Evolutionary conservation across 73 alveolate genomes (phyloP).

Genomic region (Uronychia setigera): DNA sequence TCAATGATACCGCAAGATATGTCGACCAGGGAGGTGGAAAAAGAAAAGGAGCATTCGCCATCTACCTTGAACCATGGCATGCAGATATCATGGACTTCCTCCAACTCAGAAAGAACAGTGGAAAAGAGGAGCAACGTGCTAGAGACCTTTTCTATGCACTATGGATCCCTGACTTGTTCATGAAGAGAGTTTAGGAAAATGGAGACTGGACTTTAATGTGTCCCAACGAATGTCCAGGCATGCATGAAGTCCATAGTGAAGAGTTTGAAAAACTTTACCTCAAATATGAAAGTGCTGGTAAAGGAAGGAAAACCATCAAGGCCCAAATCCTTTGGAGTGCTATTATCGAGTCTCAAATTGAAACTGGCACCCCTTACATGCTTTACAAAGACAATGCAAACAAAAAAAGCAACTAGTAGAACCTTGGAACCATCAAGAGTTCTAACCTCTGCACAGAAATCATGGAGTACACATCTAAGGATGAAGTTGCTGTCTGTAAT

Average conservation of each 20-base stretch:
- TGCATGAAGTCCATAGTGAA: slow-evolving; percentile 53
- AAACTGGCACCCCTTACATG: slow-evolving; percentile 93
- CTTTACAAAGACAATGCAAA: slow-evolving; percentile 87
- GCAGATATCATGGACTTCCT: slow-evolving; percentile 88
- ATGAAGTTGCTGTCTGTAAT: slow-evolving; percentile 95
- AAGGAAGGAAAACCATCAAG: slow-evolving; percentile 72
- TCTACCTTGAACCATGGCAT: slow-evolving; percentile 96
- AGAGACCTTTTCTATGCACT: slow-evolving; percentile 90
- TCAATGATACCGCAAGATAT: slow-evolving; percentile 90
- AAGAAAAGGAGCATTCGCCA: slow-evolving; percentile 92
- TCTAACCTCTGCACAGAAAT: slow-evolving; percentile 94
- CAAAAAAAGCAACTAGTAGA: slow-evolving; percentile 83
- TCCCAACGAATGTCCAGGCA: slow-evolving; percentile 90
- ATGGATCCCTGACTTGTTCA: slow-evolving; percentile 94
- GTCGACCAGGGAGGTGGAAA: slow-evolving; percentile 97
- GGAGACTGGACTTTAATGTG: slow-evolving; percentile 95
- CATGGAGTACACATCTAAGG: slow-evolving; percentile 85
- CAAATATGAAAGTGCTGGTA: slow-evolving; percentile 75
- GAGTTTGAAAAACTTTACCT: slow-evolving; percentile 80
- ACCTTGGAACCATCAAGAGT: slow-evolving; percentile 89
- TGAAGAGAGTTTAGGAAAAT: slow-evolving; percentile 87
- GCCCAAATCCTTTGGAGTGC: slow-evolving; percentile 87
- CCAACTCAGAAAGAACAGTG: slow-evolving; percentile 88
- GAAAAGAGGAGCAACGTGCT: slow-evolving; percentile 90
- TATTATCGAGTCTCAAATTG: slow-evolving; percentile 83